A percentile compares a stretch with the other conserved stretches of the same genome.
These are phyloP conservation scores for Penicillium aurantiogriseum DNA, from an alignment of 2,329 filamentous ascomycete genomes.

Conservation along the genomic window DNA sequence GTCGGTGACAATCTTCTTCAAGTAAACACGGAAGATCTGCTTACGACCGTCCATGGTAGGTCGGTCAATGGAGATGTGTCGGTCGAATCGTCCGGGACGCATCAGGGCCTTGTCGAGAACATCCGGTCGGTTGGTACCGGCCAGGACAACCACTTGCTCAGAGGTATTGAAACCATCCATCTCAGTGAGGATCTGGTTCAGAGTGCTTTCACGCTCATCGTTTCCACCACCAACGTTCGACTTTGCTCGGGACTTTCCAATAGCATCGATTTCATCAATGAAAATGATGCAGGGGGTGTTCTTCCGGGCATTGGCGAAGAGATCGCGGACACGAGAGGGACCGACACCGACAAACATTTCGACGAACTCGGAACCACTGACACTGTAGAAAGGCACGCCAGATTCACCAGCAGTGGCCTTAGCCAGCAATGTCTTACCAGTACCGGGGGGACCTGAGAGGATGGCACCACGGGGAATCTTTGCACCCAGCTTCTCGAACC, in stretches of 20 bases:
- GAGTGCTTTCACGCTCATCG: slow-evolving; percentile 92
- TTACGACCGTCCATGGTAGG: slow-evolving; percentile 96
- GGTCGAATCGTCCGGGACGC: slow-evolving; percentile 93
- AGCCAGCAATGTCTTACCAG: slow-evolving; percentile 94
- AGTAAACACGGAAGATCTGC: slow-evolving; percentile 92
- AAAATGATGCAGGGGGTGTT: slow-evolving; percentile 98
- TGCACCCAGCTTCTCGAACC: slow-evolving; percentile 89
- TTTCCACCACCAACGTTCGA: slow-evolving; percentile 84
- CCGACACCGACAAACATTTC: slow-evolving; percentile 99
- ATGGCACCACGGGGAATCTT: slow-evolving; percentile 98
- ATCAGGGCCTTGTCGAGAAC: slow-evolving; percentile 93
- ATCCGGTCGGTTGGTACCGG: slow-evolving; percentile 93
- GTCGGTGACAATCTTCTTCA: slow-evolving; percentile 89
- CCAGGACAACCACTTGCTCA: slow-evolving; percentile 93
- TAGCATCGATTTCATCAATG: slow-evolving; percentile 98
- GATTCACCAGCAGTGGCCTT: slow-evolving; percentile 98
- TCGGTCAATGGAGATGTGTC: slow-evolving; percentile 91
- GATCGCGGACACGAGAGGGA: slow-evolving; percentile 87
- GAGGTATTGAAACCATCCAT: slow-evolving; percentile 99
- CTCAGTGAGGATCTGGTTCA: slow-evolving; percentile 97
- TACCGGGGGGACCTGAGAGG: slow-evolving; percentile 94
- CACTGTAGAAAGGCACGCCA: slow-evolving; percentile 94
- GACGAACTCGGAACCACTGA: slow-evolving; percentile 97
- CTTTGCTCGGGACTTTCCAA: slow-evolving; percentile 85
- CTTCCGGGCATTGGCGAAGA: slow-evolving; percentile 92